A percentile compares a stretch with the other conserved stretches of the same genome.
phyloP scores from a whole-genome alignment of 148 eudicot species.

The Rhododendron mucronatum region DNA sequence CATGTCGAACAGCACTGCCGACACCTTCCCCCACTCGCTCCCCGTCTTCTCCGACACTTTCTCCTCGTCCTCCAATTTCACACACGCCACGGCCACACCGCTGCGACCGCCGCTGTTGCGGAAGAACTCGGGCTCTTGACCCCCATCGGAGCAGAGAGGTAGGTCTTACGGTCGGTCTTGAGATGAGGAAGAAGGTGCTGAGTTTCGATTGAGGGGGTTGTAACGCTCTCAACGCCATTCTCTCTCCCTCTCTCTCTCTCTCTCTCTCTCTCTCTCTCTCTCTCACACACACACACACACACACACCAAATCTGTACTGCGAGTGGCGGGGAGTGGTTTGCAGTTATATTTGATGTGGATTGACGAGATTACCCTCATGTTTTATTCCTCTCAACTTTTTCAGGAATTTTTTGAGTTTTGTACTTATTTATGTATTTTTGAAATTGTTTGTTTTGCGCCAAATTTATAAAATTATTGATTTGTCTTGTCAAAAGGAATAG shows the following conservation, averaged over 20 bases:
- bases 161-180: conserved; percentile 6
- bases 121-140: not conserved
- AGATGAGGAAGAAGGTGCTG: conserved; percentile 16
- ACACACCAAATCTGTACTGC: conserved; percentile 2
- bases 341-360: not conserved
- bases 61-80: conserved; percentile 43
- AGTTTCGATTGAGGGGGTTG: conserved; percentile 15
- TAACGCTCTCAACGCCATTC: conserved; percentile 33
- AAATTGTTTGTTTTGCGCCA: too few species aligned
- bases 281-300: too few species aligned
- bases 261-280: not conserved
- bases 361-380: conserved; percentile 1
- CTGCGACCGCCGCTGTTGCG: not conserved
- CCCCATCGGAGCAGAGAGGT: conserved; percentile 17
- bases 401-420: not conserved
- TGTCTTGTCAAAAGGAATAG: too few species aligned
- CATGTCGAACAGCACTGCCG: conserved; percentile 98
- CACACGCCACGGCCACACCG: conserved; percentile 27
- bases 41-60: conserved; percentile 16
- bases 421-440: too few species aligned
- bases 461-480: too few species aligned
- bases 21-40: conserved; percentile 72
- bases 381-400: too few species aligned
- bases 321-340: conserved; percentile 25
- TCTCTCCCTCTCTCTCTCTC: conserved; percentile 9